A percentile compares a stretch with the other conserved stretches of the same genome.
Evolutionary conservation across 2,329 filamentous ascomycete species (phyloP).

Genomic region (Tolypocladium tundrense): DNA sequence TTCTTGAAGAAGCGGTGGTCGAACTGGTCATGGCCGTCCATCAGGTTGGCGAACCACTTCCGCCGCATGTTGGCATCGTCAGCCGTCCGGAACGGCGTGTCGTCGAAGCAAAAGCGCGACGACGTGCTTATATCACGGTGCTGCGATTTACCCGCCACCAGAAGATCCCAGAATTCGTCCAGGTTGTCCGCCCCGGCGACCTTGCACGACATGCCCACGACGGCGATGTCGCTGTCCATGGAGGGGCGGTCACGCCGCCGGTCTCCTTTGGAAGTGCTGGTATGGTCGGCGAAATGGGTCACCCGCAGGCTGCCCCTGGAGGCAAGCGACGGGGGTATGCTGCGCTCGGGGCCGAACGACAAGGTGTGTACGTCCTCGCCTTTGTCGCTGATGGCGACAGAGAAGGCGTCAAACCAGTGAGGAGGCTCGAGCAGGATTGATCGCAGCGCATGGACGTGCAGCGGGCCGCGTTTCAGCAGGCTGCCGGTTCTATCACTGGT

Average conservation of each 20-base stretch:
- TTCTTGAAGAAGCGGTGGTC: slow-evolving; percentile 31
- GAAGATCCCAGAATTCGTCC: slow-evolving; percentile 21
- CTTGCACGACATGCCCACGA: slow-evolving; percentile 28
- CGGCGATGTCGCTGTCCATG: slow-evolving; percentile 16
- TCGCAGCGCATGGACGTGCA: slow-evolving; percentile 19
- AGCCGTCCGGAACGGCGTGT: not conserved
- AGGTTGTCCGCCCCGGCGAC: slow-evolving; percentile 24
- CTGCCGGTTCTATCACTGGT: slow-evolving; percentile 2
- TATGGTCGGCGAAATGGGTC: slow-evolving; percentile 7
- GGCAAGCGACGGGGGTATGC: slow-evolving; percentile 20
- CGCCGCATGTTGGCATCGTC: not conserved
- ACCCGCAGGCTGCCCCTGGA: slow-evolving; percentile 11
- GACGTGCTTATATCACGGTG: not conserved
- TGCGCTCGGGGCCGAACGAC: slow-evolving; percentile 25
- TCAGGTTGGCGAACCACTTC: slow-evolving; percentile 13
- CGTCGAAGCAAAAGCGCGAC: not conserved
- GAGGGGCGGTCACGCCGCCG: not conserved
- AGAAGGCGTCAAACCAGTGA: slow-evolving; percentile 23
- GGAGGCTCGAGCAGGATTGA: slow-evolving; percentile 22
- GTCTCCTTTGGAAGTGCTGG: not conserved
- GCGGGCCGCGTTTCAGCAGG: slow-evolving; percentile 8
- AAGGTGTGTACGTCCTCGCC: slow-evolving; percentile 10
- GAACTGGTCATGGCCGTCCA: slow-evolving; percentile 16
- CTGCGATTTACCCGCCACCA: slow-evolving; percentile 6
- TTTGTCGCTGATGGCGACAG: slow-evolving; percentile 4